These are phyloP conservation scores for Clavulina sp. DNA, from an alignment of 768 basidiomycete genomes.

Conservation along the genomic window DNA sequence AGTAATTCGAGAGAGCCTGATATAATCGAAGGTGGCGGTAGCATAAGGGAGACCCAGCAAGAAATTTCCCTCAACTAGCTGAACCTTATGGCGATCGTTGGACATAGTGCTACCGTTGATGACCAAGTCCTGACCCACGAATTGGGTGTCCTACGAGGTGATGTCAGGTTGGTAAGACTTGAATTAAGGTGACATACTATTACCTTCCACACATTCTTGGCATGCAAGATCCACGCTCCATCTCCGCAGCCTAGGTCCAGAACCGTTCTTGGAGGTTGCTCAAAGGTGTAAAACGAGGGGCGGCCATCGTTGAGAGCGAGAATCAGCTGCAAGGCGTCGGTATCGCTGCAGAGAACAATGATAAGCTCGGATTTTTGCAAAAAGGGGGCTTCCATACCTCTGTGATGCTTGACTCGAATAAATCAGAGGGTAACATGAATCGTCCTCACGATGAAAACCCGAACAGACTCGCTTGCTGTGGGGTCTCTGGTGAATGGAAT, in stretches of 20 bases:
- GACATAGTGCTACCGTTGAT: slow-evolving; percentile 14
- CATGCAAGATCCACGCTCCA: slow-evolving; percentile 49
- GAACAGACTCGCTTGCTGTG: too few relatives aligned
- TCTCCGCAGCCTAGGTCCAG: slow-evolving; percentile 65
- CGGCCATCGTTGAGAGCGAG: neutral
- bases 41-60: slow-evolving; percentile 40
- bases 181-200: neutral
- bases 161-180: neutral
- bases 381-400: too few relatives aligned
- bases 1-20: slow-evolving; percentile 10
- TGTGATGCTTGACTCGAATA: too few relatives aligned
- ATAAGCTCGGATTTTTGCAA: too few relatives aligned
- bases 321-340: too few relatives aligned
- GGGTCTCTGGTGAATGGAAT: too few relatives aligned
- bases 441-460: too few relatives aligned
- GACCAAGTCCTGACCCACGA: slow-evolving; percentile 53
- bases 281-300: slow-evolving; percentile 32
- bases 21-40: slow-evolving; percentile 1
- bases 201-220: slow-evolving; percentile 41
- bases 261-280: slow-evolving; percentile 33
- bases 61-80: slow-evolving; percentile 57
- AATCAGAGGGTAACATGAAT: too few relatives aligned
- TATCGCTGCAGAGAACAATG: too few relatives aligned
- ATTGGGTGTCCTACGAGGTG: slow-evolving; percentile 23
- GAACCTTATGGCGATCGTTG: slow-evolving; percentile 30